Conservation (phyloP, 805 yeast species). For the Candida ponderosae region DNA sequence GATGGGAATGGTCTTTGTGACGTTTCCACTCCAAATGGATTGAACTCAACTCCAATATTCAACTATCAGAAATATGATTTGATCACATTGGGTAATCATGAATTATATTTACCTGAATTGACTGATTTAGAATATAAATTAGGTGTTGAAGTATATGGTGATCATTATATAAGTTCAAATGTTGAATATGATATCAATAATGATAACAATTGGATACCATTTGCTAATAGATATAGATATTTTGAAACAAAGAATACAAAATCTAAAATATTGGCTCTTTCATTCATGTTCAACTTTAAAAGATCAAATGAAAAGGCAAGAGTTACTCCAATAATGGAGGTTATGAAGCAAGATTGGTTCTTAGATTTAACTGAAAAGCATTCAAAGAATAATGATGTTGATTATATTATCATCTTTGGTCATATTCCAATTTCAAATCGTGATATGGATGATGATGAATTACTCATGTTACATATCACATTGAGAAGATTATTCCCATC, state of each 20-base stretch:
- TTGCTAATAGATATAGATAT: conserved; percentile 61
- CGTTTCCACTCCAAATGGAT: conserved; percentile 68
- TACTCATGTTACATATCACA: conserved; percentile 26
- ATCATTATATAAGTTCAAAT: conserved; percentile 62
- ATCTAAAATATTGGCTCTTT: conserved; percentile 54
- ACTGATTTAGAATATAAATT: conserved; percentile 57
- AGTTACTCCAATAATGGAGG: conserved; percentile 54
- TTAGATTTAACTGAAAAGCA: conserved; percentile 27
- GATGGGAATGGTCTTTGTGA: conserved; percentile 93
- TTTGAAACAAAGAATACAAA: conserved; percentile 53
- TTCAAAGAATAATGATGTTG: conserved; percentile 38
- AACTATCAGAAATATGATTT: conserved; percentile 63
- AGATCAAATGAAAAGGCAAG: conserved; percentile 50
- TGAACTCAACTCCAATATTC: conserved; percentile 53
- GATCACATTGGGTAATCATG: conserved; percentile 87
- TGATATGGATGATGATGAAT: conserved; percentile 25
- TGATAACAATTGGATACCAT: conserved; percentile 38
- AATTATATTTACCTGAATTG: conserved; percentile 62
- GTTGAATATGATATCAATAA: conserved; percentile 47
- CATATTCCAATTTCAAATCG: conserved; percentile 57
- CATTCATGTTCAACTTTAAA: conserved; percentile 72
- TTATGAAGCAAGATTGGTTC: conserved; percentile 62
- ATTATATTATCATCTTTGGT: conserved; percentile 64
- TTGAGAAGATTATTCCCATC: conserved; percentile 56
- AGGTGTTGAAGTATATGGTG: conserved; percentile 51